Conservation (phyloP, 2,329 filamentous ascomycete genomes). For the Claviceps africana region DNA sequence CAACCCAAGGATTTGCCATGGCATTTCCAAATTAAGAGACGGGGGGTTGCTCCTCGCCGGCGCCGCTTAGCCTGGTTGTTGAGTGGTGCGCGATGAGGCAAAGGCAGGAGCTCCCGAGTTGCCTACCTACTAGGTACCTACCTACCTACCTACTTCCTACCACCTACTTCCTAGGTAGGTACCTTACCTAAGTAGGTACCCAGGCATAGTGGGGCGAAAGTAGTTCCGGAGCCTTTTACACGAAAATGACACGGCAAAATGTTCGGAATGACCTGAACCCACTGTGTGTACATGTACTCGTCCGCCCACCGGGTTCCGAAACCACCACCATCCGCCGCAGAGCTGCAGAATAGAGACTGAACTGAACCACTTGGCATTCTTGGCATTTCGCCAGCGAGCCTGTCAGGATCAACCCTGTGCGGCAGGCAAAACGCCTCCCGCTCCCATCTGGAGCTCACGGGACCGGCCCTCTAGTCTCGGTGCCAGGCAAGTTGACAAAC, state of each 20-base stretch:
- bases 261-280: no score
- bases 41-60: neutral
- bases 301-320: no score
- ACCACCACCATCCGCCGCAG: no score
- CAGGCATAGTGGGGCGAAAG: neutral
- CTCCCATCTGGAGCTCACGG: neutral
- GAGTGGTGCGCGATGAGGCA: constrained; percentile 4
- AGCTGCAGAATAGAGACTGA: neutral
- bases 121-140: no score
- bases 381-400: neutral
- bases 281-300: no score
- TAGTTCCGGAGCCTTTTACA: neutral
- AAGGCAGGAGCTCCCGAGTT: constrained; percentile 2
- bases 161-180: no score
- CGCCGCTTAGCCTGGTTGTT: neutral
- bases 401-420: neutral
- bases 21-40: neutral
- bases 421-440: neutral
- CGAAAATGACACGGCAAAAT: no score
- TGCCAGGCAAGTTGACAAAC: neutral
- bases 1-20: neutral
- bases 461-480: neutral
- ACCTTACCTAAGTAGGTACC: no score
- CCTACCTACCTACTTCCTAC: no score
- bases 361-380: neutral